Conservation (phyloP, 768 basidiomycete species). For the Pleurotus tuoliensis region DNA sequence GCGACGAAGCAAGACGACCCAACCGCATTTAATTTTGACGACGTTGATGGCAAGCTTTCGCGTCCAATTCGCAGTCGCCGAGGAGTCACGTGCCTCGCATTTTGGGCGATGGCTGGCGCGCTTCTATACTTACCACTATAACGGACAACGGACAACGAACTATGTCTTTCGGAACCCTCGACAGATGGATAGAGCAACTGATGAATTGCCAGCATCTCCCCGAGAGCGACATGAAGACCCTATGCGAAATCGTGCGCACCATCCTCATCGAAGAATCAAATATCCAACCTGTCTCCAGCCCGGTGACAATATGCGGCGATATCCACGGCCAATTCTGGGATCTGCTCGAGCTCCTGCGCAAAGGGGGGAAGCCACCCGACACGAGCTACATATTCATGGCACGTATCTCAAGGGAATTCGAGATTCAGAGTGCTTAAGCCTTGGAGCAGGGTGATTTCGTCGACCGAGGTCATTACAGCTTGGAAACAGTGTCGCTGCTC, state of each 20-base stretch:
- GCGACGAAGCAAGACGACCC: slow-evolving; percentile 13
- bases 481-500: slow-evolving; percentile 90
- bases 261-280: slow-evolving; percentile 96
- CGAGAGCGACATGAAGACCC: slow-evolving; percentile 88
- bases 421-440: slow-evolving; percentile 19
- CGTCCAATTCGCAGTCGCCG: too few relatives aligned
- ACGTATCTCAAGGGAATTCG: slow-evolving; percentile 46
- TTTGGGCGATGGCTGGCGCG: too few relatives aligned
- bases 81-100: too few relatives aligned
- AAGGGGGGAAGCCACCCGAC: slow-evolving; percentile 82
- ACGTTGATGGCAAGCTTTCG: too few relatives aligned
- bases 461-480: slow-evolving; percentile 92
- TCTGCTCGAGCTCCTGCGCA: slow-evolving; percentile 81
- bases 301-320: slow-evolving; percentile 94
- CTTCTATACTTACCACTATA: too few relatives aligned
- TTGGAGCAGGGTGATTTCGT: slow-evolving; percentile 88
- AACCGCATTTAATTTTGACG: slow-evolving; percentile 22
- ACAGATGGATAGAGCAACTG: slow-evolving; percentile 88
- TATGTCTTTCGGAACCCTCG: slow-evolving; percentile 40
- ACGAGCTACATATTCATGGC: slow-evolving; percentile 97
- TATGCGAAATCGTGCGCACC: slow-evolving; percentile 86
- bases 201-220: slow-evolving; percentile 83
- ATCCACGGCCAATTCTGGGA: slow-evolving; percentile 99
- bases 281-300: slow-evolving; percentile 92
- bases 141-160: too few relatives aligned